A percentile compares a stretch with the other conserved stretches of the same genome.
Conservation (phyloP, 495 filamentous ascomycete species). For the Xylona heveae region DNA sequence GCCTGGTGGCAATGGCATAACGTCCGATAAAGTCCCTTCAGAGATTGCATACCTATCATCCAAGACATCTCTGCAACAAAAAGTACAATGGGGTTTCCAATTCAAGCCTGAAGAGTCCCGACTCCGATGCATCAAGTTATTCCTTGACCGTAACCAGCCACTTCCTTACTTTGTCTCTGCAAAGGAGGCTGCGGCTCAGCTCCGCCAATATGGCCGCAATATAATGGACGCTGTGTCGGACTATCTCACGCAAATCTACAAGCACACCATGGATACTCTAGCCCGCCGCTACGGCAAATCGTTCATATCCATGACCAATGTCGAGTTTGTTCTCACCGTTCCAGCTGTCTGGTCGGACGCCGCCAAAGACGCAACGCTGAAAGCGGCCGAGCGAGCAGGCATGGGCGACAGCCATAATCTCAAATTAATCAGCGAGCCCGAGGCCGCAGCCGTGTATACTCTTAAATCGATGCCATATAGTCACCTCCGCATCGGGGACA, state of each 20-base stretch:
- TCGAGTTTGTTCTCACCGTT: slow-evolving; percentile 37
- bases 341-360: slow-evolving; percentile 33
- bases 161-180: slow-evolving; percentile 58
- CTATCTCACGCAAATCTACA: slow-evolving; percentile 34
- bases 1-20: slow-evolving; percentile 56
- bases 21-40: slow-evolving; percentile 45
- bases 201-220: slow-evolving; percentile 29
- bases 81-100: slow-evolving; percentile 55
- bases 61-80: slow-evolving; percentile 5
- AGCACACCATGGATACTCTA: slow-evolving; percentile 53
- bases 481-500: slow-evolving; percentile 37
- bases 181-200: slow-evolving; percentile 47
- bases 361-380: slow-evolving; percentile 22
- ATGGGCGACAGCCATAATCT: slow-evolving; percentile 38
- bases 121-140: slow-evolving; percentile 59
- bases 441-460: slow-evolving; percentile 55
- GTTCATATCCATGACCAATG: slow-evolving; percentile 18
- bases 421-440: slow-evolving; percentile 51
- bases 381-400: slow-evolving; percentile 34
- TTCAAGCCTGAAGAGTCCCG: slow-evolving; percentile 54
- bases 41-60: slow-evolving; percentile 30
- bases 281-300: slow-evolving; percentile 26
- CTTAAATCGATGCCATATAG: slow-evolving; percentile 47
- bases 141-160: slow-evolving; percentile 57
- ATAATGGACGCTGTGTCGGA: slow-evolving; percentile 24